Percentiles rank a stretch among this genome's conserved stretches.
Evolutionary conservation across 225 moss, liverwort and hornwort species (phyloP).

Genomic region (Pleurozium schreberi): DNA sequence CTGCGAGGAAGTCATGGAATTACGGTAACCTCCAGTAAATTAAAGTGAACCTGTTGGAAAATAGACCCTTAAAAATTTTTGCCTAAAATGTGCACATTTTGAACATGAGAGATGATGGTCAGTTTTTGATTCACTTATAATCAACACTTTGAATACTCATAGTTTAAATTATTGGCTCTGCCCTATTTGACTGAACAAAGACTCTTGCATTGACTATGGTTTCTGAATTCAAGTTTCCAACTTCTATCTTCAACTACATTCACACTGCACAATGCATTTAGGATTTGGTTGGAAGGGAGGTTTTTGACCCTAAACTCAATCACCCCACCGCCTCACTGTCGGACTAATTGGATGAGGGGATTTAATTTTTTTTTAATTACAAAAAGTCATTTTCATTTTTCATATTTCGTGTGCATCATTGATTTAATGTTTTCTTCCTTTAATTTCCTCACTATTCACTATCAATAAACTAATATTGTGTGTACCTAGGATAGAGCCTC

Average conservation of each 20-base stretch:
- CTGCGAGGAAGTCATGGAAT: no score
- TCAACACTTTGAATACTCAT: not conserved
- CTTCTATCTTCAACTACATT: not conserved
- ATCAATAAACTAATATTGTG: not conserved
- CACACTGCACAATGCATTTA: no score
- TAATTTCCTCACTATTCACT: not conserved
- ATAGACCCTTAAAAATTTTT: rapidly evolving
- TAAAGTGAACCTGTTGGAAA: not conserved
- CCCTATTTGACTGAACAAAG: not conserved
- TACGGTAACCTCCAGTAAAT: no score
- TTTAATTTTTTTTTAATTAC: not conserved
- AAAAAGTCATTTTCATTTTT: not conserved
- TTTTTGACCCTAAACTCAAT: no score
- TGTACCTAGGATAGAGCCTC: not conserved
- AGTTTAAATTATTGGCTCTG: no score
- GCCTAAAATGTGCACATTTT: not conserved
- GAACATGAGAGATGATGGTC: not conserved
- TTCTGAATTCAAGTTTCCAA: not conserved
- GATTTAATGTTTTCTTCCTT: not conserved
- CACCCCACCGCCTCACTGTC: no score
- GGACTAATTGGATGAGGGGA: not conserved
- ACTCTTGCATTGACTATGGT: not conserved
- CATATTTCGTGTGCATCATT: not conserved
- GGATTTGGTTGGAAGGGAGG: rapidly evolving
- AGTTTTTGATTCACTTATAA: rapidly evolving